These are phyloP conservation scores for Rosellinia necatrix DNA, from an alignment of 2,329 filamentous ascomycete genomes.

Conservation along the genomic window DNA sequence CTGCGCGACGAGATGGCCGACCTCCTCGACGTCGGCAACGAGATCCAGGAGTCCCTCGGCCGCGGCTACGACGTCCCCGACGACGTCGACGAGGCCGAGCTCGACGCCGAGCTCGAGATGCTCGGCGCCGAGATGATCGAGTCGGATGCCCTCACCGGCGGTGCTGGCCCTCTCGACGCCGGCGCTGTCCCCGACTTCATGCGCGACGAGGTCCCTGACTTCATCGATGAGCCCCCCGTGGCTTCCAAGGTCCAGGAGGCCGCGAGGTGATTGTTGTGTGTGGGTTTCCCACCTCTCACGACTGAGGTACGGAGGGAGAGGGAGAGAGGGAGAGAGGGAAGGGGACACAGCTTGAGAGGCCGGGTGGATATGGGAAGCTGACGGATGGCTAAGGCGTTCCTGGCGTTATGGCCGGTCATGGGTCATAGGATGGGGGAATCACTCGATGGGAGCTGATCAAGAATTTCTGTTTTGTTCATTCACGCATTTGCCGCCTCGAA, in stretches of 20 bases:
- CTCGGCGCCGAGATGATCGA: constrained; percentile 94
- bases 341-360: neutral
- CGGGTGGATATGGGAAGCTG: neutral
- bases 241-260: constrained; percentile 81
- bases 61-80: constrained; percentile 94
- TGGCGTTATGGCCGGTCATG: constrained; percentile 27
- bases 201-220: constrained; percentile 86
- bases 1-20: constrained; percentile 99
- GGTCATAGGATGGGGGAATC: constrained; percentile 2
- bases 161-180: constrained; percentile 53
- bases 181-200: constrained; percentile 79
- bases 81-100: constrained; percentile 93
- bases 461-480: constrained; percentile 9
- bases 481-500: neutral
- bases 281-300: neutral
- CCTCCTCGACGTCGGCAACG: constrained; percentile 94
- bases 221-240: constrained; percentile 89
- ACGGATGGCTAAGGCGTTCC: constrained; percentile 21
- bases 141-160: constrained; percentile 74
- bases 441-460: constrained; percentile 14
- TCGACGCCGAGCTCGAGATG: constrained; percentile 95
- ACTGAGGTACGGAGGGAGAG: neutral
- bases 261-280: constrained; percentile 52
- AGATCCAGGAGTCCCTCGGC: constrained; percentile 94
- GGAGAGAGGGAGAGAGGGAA: neutral